Evolutionary conservation across 2,329 filamentous ascomycete species (phyloP), one percentile per base, ranked within the genome.

Genomic region (Zasmidium citrigriseum): DNA sequence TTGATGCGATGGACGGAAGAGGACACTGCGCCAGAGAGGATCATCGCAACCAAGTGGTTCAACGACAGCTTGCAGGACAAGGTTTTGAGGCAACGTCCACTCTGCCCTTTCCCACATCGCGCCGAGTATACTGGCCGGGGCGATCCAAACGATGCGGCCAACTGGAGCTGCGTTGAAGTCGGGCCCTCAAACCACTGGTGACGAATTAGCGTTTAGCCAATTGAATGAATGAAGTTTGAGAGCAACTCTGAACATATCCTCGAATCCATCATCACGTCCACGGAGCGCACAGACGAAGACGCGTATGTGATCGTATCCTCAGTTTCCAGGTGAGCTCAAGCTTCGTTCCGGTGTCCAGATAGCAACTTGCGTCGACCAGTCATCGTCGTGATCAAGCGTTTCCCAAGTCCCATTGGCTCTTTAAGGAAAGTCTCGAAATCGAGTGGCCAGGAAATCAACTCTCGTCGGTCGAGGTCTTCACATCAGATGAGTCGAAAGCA

Each of bases 1-100:
- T 52, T 77, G 61, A 72, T 77, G 66, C 63, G 61, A 10, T 77
- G 76, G 76, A 72, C 73, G 1, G 76, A 78, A 62, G 58, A 72
- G 1, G 75, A 68, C 1, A 67, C 41, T 2, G 74, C 73, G 20
- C 76, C 76, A 21, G 71, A 75, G 2, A 53, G 64, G 25, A 64
- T 77, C 21, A 60, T 76, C 16, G 73, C 70, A n/a, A 76, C 74
- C 3, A 71, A 70, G 59, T 75, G 67, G 64, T 50, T 58, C 20
- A 68, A 74, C 52, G 71, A 73, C 54, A 68, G 63, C 12, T 20
- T 67, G n/a, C 52, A 61, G 20, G 65, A 69, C 34, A 59, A 64
- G n/a, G 72, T 75, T 24, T 24, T 69, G 57, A 70, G 70, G 58
- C 73, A 75, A 65, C 63, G 73, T 44, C 70, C 71, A 41, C n/a